Conservation (phyloP, 2,329 filamentous ascomycete genomes). For the Monilinia fructicola region DNA sequence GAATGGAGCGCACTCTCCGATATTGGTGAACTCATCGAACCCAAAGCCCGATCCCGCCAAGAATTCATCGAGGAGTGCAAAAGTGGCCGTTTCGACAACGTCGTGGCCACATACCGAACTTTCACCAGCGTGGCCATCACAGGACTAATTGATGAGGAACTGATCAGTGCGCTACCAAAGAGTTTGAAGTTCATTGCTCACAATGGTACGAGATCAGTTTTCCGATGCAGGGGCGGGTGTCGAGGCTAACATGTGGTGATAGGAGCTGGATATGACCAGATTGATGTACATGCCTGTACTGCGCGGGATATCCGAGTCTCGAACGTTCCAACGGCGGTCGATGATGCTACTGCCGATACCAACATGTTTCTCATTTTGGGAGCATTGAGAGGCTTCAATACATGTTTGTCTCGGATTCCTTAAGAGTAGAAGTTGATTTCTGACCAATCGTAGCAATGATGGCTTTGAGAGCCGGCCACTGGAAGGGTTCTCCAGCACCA, state of each 20-base stretch:
- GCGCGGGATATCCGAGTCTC: conserved; percentile 67
- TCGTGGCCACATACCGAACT: conserved; percentile 67
- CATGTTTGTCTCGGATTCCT: conserved; percentile 38
- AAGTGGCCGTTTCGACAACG: conserved; percentile 64
- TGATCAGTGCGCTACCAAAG: conserved; percentile 59
- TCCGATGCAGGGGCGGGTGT: background rate
- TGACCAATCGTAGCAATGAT: conserved; percentile 50
- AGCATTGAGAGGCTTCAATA: conserved; percentile 71
- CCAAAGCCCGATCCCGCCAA: conserved; percentile 59
- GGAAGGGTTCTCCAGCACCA: conserved; percentile 59
- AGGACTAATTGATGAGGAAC: conserved; percentile 67
- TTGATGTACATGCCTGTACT: conserved; percentile 72
- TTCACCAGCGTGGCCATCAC: conserved; percentile 64
- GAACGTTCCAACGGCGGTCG: conserved; percentile 77
- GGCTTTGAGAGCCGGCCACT: conserved; percentile 64
- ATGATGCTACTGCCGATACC: conserved; percentile 80
- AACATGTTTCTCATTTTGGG: conserved; percentile 81
- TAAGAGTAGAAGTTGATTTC: background rate
- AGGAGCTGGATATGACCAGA: conserved; percentile 84
- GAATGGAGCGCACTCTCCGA: conserved; percentile 61
- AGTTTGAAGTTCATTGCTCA: conserved; percentile 59
- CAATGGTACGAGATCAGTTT: conserved; percentile 49
- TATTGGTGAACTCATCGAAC: conserved; percentile 64
- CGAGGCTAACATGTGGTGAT: conserved; percentile 2
- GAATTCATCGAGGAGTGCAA: conserved; percentile 70